A percentile compares a stretch with the other conserved stretches of the same genome.
Evolutionary conservation across 2,329 filamentous ascomycete genomes (phyloP).

Genomic region (Aplosporella prunicola): DNA sequence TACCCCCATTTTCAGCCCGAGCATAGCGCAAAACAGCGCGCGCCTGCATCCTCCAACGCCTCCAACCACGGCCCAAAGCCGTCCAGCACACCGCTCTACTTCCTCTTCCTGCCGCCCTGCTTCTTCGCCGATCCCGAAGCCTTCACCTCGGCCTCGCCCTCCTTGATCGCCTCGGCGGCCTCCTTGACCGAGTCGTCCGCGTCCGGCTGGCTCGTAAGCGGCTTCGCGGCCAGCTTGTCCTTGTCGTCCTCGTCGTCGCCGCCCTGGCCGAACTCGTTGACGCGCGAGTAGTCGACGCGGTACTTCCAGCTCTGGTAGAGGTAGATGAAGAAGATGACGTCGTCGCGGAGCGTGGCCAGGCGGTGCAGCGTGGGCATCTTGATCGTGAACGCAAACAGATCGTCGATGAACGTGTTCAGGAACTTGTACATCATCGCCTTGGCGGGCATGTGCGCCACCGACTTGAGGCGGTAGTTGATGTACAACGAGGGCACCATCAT

Average conservation of each 20-base stretch:
- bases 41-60: too few species aligned
- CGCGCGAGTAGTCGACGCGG: conserved; percentile 78
- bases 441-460: conserved; percentile 89
- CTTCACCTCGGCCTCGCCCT: conserved; percentile 12
- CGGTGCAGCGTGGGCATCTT: conserved; percentile 97
- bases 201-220: conserved; percentile 25
- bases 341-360: conserved; percentile 83
- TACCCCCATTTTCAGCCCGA: too few species aligned
- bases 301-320: conserved; percentile 91
- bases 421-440: conserved; percentile 98
- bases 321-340: conserved; percentile 97
- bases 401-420: conserved; percentile 97
- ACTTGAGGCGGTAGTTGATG: conserved; percentile 95
- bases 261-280: conserved; percentile 97
- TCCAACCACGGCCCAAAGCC: too few species aligned
- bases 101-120: conserved; percentile 16
- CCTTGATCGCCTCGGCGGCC: conserved; percentile 12
- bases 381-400: conserved; percentile 97
- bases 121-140: conserved; percentile 10
- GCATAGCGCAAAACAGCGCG: too few species aligned
- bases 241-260: conserved; percentile 63
- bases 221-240: conserved; percentile 38
- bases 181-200: conserved; percentile 15
- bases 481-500: conserved; percentile 98
- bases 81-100: too few species aligned